Evolutionary conservation across 257 asterid genomes (phyloP).

Genomic region (Solanum lycopersicoides): DNA sequence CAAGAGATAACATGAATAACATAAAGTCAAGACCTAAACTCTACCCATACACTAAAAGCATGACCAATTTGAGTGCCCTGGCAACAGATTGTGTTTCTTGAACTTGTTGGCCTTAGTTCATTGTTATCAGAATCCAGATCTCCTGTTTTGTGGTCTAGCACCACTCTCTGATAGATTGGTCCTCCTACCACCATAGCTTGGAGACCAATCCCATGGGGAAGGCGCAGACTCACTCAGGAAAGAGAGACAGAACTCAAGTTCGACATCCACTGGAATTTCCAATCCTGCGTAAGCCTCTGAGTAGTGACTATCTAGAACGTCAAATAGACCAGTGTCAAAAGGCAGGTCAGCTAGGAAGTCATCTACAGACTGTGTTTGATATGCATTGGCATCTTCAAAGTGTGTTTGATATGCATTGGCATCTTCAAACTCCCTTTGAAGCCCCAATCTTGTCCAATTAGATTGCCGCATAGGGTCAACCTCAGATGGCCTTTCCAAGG

Average conservation of each 20-base stretch:
- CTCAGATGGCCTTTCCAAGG: conserved; percentile 44
- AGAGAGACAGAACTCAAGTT: conserved; percentile 20
- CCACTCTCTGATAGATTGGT: neutral
- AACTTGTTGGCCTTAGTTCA: neutral
- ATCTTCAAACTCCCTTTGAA: conserved; percentile 44
- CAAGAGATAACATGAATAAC: neutral
- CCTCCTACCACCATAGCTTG: neutral
- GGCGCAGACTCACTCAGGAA: conserved; percentile 12
- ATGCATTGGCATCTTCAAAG: conserved; percentile 37
- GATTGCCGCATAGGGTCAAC: conserved; percentile 32
- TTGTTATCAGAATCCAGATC: neutral
- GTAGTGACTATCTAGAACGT: conserved; percentile 19
- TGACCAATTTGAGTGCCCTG: neutral
- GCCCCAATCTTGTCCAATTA: conserved; percentile 48
- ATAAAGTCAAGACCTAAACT: neutral
- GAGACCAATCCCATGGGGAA: neutral
- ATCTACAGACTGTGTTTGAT: conserved; percentile 24
- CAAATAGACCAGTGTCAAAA: conserved; percentile 18
- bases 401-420: conserved; percentile 30
- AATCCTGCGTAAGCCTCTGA: conserved; percentile 16
- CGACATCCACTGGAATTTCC: conserved; percentile 5
- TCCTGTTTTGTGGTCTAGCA: neutral
- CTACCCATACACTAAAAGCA: neutral
- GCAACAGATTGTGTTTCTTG: neutral
- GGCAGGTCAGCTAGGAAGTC: conserved; percentile 1